Evolutionary conservation across 2,329 filamentous ascomycete genomes (phyloP), one percentile per base, ranked within the genome.

Genomic region (Aureobasidium zeae): DNA sequence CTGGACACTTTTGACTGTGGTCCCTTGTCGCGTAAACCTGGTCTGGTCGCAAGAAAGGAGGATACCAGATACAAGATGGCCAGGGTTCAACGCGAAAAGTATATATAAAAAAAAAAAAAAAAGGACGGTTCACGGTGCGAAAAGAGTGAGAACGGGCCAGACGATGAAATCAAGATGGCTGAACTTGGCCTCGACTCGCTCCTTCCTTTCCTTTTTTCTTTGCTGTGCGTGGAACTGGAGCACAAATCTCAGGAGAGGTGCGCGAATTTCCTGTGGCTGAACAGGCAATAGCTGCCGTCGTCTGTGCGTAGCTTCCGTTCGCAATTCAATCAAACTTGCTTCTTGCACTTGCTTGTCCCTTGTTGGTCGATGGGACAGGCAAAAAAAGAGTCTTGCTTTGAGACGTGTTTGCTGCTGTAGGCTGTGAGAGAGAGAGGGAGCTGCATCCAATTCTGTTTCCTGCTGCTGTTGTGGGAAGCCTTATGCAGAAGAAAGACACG

Each of bases 231-330:
- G n/a, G n/a, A n/a, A n/a, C n/a, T n/a, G n/a, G n/a, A n/a, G n/a
- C n/a, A n/a, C 26, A 9, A 42, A 42, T 42, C 38, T 42, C 38
- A n/a, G n/a, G 38, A 20, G 13, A 41, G 28, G 37, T 31, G 38
- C 38, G 38, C 11, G 38, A 42, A 33, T 42, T 42, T 42, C 24
- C 22, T 39, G 38, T 42, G 38, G 38, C 38, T 42, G 38, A 25
- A 25, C 5, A 9, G n/a, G n/a, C n/a, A n/a, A n/a, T n/a, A n/a
- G n/a, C n/a, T n/a, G n/a, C n/a, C n/a, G n/a, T n/a, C 8, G 29
- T 42, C 20, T 42, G 29, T 33, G 38, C 21, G 28, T 21, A 15
- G 29, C 15, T 41, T 24, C 37, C 29, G 38, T 25, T 25, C 28
- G 38, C 28, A 12, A 32, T 10, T 17, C 32, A 20, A 42, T 42